Evolutionary conservation across 805 yeast genomes (phyloP).

Genomic region (Hagleromyces aurorensis): DNA sequence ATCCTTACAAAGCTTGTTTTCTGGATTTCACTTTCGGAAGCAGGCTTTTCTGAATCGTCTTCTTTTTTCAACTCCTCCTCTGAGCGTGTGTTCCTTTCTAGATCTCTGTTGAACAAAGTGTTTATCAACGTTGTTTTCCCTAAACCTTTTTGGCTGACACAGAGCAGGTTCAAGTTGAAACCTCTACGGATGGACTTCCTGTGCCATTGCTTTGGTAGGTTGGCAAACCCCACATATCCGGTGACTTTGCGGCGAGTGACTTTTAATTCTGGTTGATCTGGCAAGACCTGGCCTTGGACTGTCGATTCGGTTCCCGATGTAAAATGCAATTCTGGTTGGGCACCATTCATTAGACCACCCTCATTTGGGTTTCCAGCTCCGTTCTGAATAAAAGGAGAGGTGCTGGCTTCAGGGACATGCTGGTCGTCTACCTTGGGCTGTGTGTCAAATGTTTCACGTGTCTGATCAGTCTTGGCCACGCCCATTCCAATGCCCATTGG

Average conservation of each 20-base stretch:
- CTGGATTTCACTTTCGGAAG: constrained; percentile 33
- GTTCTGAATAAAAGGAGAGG: too few species aligned
- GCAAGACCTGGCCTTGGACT: constrained; percentile 22
- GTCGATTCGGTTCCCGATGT: constrained; percentile 2
- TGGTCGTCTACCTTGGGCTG: too few species aligned
- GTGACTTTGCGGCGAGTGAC: constrained; percentile 76
- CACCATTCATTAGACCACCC: too few species aligned
- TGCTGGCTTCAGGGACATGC: too few species aligned
- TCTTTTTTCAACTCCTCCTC: constrained; percentile 9
- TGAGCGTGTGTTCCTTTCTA: constrained; percentile 31
- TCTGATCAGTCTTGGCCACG: too few species aligned
- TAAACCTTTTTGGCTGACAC: constrained; percentile 85
- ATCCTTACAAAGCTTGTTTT: constrained; percentile 47
- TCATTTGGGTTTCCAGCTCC: too few species aligned
- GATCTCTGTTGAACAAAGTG: constrained; percentile 70
- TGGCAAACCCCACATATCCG: constrained; percentile 95
- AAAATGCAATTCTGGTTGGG: too few species aligned
- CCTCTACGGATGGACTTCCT: constrained; percentile 87
- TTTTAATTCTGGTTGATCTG: constrained; percentile 39
- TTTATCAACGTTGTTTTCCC: constrained; percentile 91
- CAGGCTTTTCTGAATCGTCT: constrained; percentile 22
- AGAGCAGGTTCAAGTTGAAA: constrained; percentile 79
- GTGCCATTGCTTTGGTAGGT: constrained; percentile 98
- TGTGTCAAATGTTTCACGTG: too few species aligned
- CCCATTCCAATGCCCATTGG: too few species aligned